Evolutionary conservation across 495 filamentous ascomycete genomes (phyloP).

Genomic region (Penicillium turbatum): DNA sequence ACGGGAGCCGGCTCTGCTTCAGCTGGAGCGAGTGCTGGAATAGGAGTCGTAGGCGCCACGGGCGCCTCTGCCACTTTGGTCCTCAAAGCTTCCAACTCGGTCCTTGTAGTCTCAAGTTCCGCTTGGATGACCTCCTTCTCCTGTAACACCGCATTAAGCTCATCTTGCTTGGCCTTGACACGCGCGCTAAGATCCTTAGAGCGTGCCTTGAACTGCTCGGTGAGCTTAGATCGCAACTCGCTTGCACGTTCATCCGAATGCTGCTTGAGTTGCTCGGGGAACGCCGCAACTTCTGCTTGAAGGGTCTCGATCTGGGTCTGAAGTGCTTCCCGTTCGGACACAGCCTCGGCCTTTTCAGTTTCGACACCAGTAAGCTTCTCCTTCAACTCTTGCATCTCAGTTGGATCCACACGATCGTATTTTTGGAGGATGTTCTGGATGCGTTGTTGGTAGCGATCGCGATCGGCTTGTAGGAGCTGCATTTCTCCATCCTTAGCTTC

Average conservation of each 20-base stretch:
- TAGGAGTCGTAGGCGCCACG: constrained; percentile 1
- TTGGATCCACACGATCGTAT: constrained; percentile 91
- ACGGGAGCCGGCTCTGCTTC: constrained; percentile 21
- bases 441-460: constrained; percentile 88
- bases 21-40: constrained; percentile 3
- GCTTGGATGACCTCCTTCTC: constrained; percentile 50
- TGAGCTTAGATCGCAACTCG: constrained; percentile 49
- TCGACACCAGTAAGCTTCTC: constrained; percentile 60
- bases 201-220: constrained; percentile 57
- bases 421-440: constrained; percentile 92
- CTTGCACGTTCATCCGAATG: constrained; percentile 44
- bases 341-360: constrained; percentile 64
- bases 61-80: constrained; percentile 32
- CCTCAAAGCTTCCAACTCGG: constrained; percentile 39
- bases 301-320: constrained; percentile 48
- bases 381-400: constrained; percentile 82
- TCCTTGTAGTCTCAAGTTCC: constrained; percentile 45
- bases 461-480: constrained; percentile 76
- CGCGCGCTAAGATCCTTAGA: constrained; percentile 48
- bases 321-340: constrained; percentile 54
- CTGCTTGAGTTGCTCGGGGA: constrained; percentile 49
- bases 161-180: constrained; percentile 47
- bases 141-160: constrained; percentile 40
- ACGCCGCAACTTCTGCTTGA: constrained; percentile 46
- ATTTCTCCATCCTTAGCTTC: constrained; percentile 81